These are phyloP conservation scores for Perilla frutescens DNA, from an alignment of 257 asterid species.

Conservation along the genomic window DNA sequence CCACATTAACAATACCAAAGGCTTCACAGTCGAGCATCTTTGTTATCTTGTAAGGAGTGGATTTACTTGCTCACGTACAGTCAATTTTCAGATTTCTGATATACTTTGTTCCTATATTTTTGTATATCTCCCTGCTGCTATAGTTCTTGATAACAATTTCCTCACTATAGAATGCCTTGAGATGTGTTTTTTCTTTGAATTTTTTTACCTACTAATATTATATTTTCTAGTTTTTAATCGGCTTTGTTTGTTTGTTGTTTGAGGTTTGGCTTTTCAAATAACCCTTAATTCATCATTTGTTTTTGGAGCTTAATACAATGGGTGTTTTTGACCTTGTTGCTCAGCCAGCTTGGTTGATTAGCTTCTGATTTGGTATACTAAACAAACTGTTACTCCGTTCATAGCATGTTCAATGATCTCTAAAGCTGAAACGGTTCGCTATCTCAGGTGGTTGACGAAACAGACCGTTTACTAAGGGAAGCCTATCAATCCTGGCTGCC, in stretches of 20 bases:
- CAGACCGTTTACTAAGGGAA: slow-evolving; percentile 90
- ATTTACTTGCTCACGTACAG: slow-evolving; percentile 7
- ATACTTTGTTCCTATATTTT: slow-evolving; percentile 11
- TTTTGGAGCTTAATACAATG: background rate
- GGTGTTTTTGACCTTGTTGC: background rate
- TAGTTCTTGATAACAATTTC: background rate
- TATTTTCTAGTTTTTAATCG: slow-evolving; percentile 15
- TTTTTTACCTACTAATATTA: background rate
- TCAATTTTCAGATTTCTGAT: background rate
- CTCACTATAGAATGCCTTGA: background rate
- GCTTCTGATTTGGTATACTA: background rate
- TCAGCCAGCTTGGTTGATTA: slow-evolving; percentile 2
- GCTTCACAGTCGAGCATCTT: slow-evolving; percentile 91
- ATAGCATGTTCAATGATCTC: background rate
- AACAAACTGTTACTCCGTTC: slow-evolving; percentile 4
- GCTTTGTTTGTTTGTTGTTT: slow-evolving; percentile 4
- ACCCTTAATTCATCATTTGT: background rate
- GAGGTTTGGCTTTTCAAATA: background rate
- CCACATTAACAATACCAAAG: slow-evolving; percentile 85
- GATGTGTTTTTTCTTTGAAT: background rate
- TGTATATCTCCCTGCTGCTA: background rate
- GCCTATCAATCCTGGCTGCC: slow-evolving; percentile 96
- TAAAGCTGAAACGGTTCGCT: slow-evolving; percentile 28
- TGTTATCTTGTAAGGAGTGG: slow-evolving; percentile 80
- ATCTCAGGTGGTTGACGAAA: slow-evolving; percentile 87